Evolutionary conservation across 2,329 filamentous ascomycete species (phyloP), one percentile per base, ranked within the genome.

Genomic region (Penicillium freii): DNA sequence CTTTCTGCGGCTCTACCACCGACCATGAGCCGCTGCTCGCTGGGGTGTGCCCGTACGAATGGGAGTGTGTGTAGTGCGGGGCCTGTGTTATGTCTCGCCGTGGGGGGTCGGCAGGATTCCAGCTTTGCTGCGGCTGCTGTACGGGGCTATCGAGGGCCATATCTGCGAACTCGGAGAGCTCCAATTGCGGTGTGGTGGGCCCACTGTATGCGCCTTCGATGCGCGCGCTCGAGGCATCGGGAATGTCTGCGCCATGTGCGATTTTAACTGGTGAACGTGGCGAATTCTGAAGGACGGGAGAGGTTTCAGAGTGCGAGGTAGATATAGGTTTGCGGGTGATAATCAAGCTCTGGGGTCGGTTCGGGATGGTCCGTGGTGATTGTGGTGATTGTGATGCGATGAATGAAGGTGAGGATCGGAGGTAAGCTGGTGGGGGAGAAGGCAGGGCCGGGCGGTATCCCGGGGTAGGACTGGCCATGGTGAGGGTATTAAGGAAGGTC

Each of bases 371-470:
- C 51, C 65, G 67, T 49, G 69, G 68, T 17, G 62, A 62, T 31
- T 31, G 29, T 31, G 29, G 29, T 38, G 63, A 62, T 38, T 63
- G 63, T 29, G 62, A 48, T 36, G 65, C 51, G 47, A 66, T 62
- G 39, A 69, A 62, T 36, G 73, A 69, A 59, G 73, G 68, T 54
- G 74, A 72, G 48, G 75, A 71, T 60, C 71, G 68, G 60, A 77
- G 68, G 62, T 78, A 78, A 59, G 75, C 75, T 29, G 75, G 73
- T n/a, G 76, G 71, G 59, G 76, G 76, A 66, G 76, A 73, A 38
- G 76, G 72, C 38, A 74, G 64, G 48, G 73, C 68, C 36, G 23
- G 23, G 23, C 68, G 68, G 48, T 67, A 65, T 36, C 49, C 58
- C 42, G 64, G 59, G 19, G 64, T 54, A 38, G 67, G 62, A 60